Conservation (phyloP, 73 alveolate genomes). For the Durusdinium trenchii region DNA sequence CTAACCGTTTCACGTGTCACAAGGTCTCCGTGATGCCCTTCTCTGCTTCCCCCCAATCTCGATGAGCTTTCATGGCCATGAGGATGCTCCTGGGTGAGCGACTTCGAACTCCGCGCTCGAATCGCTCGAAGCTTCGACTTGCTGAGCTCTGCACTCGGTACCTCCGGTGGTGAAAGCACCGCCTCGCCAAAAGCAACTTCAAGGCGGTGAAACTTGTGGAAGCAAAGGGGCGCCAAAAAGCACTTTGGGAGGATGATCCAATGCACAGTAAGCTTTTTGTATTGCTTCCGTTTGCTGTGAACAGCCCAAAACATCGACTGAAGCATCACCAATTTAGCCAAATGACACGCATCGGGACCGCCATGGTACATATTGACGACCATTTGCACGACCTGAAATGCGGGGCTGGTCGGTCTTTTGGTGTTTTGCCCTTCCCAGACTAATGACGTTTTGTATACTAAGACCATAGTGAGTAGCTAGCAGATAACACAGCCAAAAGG, state of each 20-base stretch:
- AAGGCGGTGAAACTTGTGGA: background rate
- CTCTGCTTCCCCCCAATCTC: conserved; percentile 96
- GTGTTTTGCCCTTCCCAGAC: background rate
- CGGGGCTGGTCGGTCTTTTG: background rate
- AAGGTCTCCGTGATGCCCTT: conserved; percentile 82
- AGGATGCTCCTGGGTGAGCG: conserved; percentile 99
- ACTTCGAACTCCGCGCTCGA: background rate
- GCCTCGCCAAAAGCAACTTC: background rate
- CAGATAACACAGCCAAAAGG: background rate
- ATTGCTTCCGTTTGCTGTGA: no score
- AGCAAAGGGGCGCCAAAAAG: background rate
- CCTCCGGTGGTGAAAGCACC: conserved; percentile 94
- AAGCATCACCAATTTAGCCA: no score
- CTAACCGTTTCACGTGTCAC: background rate
- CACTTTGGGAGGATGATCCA: background rate
- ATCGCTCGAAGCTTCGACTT: background rate
- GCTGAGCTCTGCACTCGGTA: conserved; percentile 38
- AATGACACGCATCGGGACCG: conserved; percentile 98
- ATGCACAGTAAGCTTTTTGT: no score
- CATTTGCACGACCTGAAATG: conserved; percentile 98
- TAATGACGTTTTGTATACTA: background rate
- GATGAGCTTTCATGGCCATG: conserved; percentile 98
- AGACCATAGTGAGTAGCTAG: background rate
- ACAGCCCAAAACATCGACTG: no score
- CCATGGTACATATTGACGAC: conserved; percentile 99